Percentiles rank a stretch among this genome's conserved stretches.
These are phyloP conservation scores for Pyronema omphalodes DNA, from an alignment of 495 filamentous ascomycete genomes.

Conservation along the genomic window DNA sequence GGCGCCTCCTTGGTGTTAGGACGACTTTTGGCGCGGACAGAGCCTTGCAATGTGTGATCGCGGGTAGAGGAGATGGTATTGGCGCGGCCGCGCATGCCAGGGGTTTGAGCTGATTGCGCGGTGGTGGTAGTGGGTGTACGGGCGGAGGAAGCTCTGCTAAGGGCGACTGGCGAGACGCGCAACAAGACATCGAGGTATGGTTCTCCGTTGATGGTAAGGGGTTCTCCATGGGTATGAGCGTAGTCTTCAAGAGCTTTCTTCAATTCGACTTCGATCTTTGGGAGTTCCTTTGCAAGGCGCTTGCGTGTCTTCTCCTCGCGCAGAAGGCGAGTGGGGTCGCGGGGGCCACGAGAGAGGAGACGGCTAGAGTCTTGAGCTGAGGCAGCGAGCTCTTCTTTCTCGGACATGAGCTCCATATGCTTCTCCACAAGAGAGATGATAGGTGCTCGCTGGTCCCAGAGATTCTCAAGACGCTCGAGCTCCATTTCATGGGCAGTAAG, in stretches of 20 bases:
- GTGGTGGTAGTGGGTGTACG: neutral
- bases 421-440: conserved; percentile 64
- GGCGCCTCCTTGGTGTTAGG: conserved; percentile 3
- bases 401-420: conserved; percentile 65
- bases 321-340: conserved; percentile 85
- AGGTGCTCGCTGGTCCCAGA: conserved; percentile 76
- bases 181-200: conserved; percentile 86
- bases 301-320: conserved; percentile 98
- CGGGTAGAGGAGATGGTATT: neutral
- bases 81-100: neutral
- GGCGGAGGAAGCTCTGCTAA: conserved; percentile 5
- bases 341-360: conserved; percentile 69
- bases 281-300: conserved; percentile 83
- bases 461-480: conserved; percentile 56
- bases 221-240: conserved; percentile 85
- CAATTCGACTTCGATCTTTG: conserved; percentile 71
- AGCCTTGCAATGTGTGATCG: neutral
- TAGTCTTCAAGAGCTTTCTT: conserved; percentile 64
- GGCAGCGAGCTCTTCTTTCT: conserved; percentile 68
- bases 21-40: conserved; percentile 5
- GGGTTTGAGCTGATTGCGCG: no score
- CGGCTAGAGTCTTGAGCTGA: conserved; percentile 89
- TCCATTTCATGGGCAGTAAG: conserved; percentile 80
- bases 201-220: conserved; percentile 82
- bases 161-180: conserved; percentile 36